Conservation (phyloP, 164 flowering plant genomes). For the Chloranthus sessilifolius region DNA sequence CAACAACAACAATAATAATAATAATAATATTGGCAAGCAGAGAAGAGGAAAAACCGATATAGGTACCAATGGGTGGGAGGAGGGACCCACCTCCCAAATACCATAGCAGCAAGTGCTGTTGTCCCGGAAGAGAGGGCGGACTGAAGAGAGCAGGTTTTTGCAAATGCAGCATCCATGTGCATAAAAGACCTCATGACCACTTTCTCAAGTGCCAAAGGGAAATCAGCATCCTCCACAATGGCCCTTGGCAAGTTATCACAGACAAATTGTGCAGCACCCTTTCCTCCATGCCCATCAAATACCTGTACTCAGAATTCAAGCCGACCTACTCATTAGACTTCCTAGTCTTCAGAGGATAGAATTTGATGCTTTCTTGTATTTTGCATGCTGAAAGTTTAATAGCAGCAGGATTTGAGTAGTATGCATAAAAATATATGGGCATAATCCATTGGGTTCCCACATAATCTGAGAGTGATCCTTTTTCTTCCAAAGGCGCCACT, state of each 20-base stretch:
- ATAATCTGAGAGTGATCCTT: too few species aligned
- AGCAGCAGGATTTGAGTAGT: too few species aligned
- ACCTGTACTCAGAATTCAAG: conserved; percentile 39
- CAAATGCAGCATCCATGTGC: conserved; percentile 78
- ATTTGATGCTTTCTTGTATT: too few species aligned
- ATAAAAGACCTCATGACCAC: conserved; percentile 73
- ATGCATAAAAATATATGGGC: too few species aligned
- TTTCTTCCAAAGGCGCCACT: too few species aligned
- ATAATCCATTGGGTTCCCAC: too few species aligned
- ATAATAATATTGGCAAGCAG: too few species aligned
- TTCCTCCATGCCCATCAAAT: conserved; percentile 97
- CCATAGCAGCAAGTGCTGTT: conserved; percentile 90
- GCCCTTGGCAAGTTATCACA: conserved; percentile 85
- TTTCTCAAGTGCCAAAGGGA: conserved; percentile 86
- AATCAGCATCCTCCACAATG: conserved; percentile 85
- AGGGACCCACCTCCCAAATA: conserved; percentile 70
- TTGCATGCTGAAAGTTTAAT: too few species aligned
- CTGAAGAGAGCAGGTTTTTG: conserved; percentile 51
- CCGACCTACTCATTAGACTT: conserved; percentile 8
- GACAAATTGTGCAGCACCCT: conserved; percentile 82
- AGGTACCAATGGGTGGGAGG: too few species aligned
- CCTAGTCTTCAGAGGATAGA: too few species aligned
- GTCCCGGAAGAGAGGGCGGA: conserved; percentile 79
- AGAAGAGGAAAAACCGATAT: too few species aligned
- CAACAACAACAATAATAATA: too few species aligned